Base-by-base conservation (phyloP, 75 land plant genomes). In the Picea glauca region DNA sequence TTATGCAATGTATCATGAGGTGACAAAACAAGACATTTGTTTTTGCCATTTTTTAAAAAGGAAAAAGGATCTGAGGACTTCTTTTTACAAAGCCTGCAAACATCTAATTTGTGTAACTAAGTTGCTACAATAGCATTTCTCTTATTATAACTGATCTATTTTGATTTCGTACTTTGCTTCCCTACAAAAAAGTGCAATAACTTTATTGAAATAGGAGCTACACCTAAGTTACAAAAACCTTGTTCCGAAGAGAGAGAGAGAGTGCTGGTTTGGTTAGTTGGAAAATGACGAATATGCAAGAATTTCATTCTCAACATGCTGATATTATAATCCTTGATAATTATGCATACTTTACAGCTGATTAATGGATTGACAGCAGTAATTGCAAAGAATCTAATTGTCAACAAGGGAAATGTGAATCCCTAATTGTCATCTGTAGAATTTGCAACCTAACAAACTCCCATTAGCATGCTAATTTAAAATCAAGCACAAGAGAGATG, bases 351-450 rank as follows among this genome's bases (percentile, higher is more conserved):
- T 33, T 66, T 66, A 20, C 56, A 50, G 40, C 70, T 66, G 40
- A 5, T 66, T 15, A 66, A 33, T 18, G 18, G 56, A 50, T 50
- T 50, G 12, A 50, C 56, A 50, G 56, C 12, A 50, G 11, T 4
- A 18, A 33, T 33, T 5, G 43, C 18, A 31, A 15, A 33, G 35
- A 50, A 50, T 50, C 56, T 50, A 50, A 12, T 5, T 18, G 18
- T n/a, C 40, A 66, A 3, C 15, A 66, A 66, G 70, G 18, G 70
- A 66, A 66, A 66, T 66, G 56, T 50, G 56, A 66, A 66, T 66
- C 20, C 15, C n/a, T 5, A 13, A 30, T 17, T 11, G 35, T 33
- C 7, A 66, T 33, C 9, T 50, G 56, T 50, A 50, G 56, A 50
- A 50, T 50, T 9, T 9, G 56, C 56, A 50, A 50, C 56, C 11